These are phyloP conservation scores for Alloteropsis semialata DNA, from an alignment of 176 grass and related monocot species.

Conservation along the genomic window DNA sequence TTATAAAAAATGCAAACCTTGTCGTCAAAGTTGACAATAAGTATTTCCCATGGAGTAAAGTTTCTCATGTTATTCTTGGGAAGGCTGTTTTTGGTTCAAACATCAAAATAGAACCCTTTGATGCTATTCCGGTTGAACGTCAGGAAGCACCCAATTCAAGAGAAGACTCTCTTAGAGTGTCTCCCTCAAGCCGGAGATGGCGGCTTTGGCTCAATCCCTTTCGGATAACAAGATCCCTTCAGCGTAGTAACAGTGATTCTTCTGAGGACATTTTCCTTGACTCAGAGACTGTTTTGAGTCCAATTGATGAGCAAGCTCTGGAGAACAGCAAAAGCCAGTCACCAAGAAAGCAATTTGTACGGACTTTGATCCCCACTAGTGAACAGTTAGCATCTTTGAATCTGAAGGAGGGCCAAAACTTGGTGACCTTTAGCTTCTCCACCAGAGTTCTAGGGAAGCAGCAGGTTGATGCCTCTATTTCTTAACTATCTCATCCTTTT, in stretches of 20 bases:
- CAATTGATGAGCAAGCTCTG: conserved; percentile 61
- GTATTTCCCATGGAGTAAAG: conserved; percentile 79
- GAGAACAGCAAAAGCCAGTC: conserved; percentile 60
- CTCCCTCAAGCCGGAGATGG: conserved; percentile 77
- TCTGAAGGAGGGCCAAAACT: conserved; percentile 92
- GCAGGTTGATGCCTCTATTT: conserved; percentile 54
- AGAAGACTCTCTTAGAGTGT: conserved; percentile 60
- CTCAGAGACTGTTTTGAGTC: conserved; percentile 77
- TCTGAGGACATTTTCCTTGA: conserved; percentile 95
- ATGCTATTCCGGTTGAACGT: conserved; percentile 72
- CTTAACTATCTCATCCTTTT: conserved; percentile 25
- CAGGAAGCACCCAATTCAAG: conserved; percentile 33
- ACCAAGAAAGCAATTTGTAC: conserved; percentile 86
- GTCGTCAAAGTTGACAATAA: conserved; percentile 72
- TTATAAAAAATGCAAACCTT: conserved; percentile 88
- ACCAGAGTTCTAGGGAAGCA: conserved; percentile 96
- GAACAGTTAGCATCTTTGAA: conserved; percentile 94
- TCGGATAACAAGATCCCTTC: conserved; percentile 79
- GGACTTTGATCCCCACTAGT: conserved; percentile 92
- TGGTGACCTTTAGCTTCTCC: conserved; percentile 86
- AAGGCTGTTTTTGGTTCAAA: conserved; percentile 79
- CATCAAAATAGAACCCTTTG: conserved; percentile 58
- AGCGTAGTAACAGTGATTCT: conserved; percentile 76
- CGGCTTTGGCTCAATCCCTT: conserved; percentile 92
- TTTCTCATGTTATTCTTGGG: conserved; percentile 85